Evolutionary conservation across 2,329 filamentous ascomycete genomes (phyloP).

Genomic region (Stemphylium lycopersici): DNA sequence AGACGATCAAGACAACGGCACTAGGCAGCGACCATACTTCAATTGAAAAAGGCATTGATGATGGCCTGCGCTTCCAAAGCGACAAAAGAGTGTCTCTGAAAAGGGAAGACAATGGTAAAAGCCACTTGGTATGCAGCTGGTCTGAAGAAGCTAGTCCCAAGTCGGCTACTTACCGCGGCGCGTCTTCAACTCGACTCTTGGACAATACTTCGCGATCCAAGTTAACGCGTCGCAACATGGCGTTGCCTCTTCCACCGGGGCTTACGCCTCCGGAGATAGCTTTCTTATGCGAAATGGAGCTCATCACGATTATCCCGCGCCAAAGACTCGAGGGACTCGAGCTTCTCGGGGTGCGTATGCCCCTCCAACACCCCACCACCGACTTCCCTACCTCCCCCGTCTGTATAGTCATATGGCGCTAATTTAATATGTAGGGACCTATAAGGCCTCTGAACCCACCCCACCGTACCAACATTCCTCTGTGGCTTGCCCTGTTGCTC

Average conservation of each 20-base stretch:
- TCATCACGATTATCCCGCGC: conserved; percentile 88
- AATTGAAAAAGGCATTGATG: conserved; percentile 28
- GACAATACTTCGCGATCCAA: conserved; percentile 16
- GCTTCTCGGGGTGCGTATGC: conserved; percentile 77
- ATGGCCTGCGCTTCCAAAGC: not conserved
- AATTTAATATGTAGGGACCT: conserved; percentile 65
- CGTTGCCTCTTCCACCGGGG: conserved; percentile 66
- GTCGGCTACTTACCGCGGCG: conserved; percentile 21
- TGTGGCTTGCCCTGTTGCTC: conserved; percentile 94
- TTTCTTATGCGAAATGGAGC: conserved; percentile 97
- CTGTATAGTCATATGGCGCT: conserved; percentile 7
- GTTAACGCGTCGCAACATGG: conserved; percentile 55
- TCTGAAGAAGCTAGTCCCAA: conserved; percentile 26
- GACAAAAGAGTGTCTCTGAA: not conserved
- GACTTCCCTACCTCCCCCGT: conserved; percentile 5
- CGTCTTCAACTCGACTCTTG: conserved; percentile 14
- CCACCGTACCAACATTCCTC: conserved; percentile 76
- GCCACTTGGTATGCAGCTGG: conserved; percentile 10
- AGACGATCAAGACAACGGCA: conserved; percentile 29
- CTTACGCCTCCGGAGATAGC: conserved; percentile 87
- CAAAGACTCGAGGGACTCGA: conserved; percentile 86
- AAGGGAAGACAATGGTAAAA: conserved; percentile 1
- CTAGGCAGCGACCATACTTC: conserved; percentile 33
- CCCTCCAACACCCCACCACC: conserved; percentile 39
- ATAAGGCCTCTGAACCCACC: conserved; percentile 80